Conservation (phyloP, 345 rosid genomes). For the Syzygium aromaticum region DNA sequence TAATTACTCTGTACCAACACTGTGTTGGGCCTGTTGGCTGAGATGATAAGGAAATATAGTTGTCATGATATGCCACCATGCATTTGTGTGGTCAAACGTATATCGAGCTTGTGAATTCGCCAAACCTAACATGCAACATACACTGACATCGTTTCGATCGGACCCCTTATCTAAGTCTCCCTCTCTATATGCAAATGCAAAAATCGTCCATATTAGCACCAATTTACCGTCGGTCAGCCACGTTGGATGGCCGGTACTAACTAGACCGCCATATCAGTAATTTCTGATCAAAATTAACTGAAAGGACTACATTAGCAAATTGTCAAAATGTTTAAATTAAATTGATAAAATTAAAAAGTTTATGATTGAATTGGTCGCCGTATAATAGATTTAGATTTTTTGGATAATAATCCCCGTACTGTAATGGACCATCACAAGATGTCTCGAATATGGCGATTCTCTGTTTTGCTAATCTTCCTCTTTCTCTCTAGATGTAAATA, state of each 20-base stretch:
- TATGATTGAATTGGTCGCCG: fast-evolving
- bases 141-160: no score
- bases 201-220: fast-evolving
- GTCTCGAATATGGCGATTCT: background rate
- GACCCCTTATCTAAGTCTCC: background rate
- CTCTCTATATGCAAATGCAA: background rate
- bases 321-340: background rate
- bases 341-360: no score
- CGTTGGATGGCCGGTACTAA: fast-evolving
- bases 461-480: background rate
- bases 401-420: background rate
- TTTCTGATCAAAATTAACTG: fast-evolving
- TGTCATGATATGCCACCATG: background rate
- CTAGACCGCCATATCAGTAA: fast-evolving
- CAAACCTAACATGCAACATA: background rate
- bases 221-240: fast-evolving
- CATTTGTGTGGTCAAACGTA: background rate
- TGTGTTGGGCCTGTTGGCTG: background rate
- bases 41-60: background rate
- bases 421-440: background rate
- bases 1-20: background rate
- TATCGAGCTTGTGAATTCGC: background rate
- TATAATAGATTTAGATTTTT: background rate
- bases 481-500: no score
- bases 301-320: background rate